Base-by-base conservation (phyloP, 78 protist genomes). In the Dictyostelium citrinum region DNA sequence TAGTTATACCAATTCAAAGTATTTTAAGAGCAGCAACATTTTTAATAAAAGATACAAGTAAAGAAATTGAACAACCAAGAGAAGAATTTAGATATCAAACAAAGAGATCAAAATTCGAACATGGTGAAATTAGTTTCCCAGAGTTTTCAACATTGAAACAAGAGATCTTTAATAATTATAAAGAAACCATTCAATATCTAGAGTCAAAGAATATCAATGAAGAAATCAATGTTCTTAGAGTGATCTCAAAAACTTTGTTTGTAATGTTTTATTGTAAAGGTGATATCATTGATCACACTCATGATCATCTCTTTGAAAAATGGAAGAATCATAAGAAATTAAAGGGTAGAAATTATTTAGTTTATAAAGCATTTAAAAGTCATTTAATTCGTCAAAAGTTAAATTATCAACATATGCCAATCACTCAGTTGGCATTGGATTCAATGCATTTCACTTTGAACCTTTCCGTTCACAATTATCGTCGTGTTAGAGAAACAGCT, bases 181-280 rank as follows among this genome's bases (percentile, higher is more conserved):
- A 31, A 68, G 35, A 35, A 17, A 17, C 51, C 31, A 33, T 64
- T 46, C 12, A 10, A 9, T 64, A 41, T 35, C 2, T 88, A 4
- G 64, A 67, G 35, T 16, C 60, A 31, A 31, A 67, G n/a, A 88
- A 88, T 33, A 88, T 78, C 35, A 68, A 78, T 68, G 93, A 88
- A 24, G 93, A 88, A 37, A 67, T 88, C 14, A 1, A 17, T 8
- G 72, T 88, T 10, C 45, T 88, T 9, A 76, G 81, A 64, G 12
- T 12, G 22, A 88, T 88, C 14, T 22, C 80, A 29, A 88, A 88
- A 64, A 10, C 43, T 41, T 88, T 61, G 5, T 20, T 22, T 2
- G 24, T 55, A 14, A 33, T 88, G n/a, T 29, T 58, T 16, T 78
- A 27, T 35, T 60, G 84, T 45, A 67, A 35, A 7, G 33, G 27